Evolutionary conservation across 495 filamentous ascomycete genomes (phyloP).

Genomic region (Penicillium bialowiezense): DNA sequence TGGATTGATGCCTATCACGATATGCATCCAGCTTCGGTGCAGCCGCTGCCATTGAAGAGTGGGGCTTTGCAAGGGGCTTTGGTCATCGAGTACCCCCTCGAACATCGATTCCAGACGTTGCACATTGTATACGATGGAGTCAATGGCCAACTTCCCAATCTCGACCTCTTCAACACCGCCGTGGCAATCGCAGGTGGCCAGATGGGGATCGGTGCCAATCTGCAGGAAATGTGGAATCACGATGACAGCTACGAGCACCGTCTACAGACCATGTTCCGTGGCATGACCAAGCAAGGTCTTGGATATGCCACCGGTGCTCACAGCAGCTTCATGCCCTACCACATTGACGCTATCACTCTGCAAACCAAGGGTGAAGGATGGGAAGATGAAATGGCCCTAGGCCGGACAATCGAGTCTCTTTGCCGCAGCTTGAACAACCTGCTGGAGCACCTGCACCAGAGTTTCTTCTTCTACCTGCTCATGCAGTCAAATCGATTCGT

Average conservation of each 20-base stretch:
- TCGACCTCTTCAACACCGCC: slow-evolving; percentile 95
- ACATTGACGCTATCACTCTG: slow-evolving; percentile 93
- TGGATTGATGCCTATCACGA: slow-evolving; percentile 99
- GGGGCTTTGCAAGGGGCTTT: slow-evolving; percentile 90
- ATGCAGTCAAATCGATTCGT: slow-evolving; percentile 90
- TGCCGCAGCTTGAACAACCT: slow-evolving; percentile 94
- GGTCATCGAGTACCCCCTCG: slow-evolving; percentile 88
- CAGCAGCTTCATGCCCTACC: slow-evolving; percentile 94
- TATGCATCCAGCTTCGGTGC: slow-evolving; percentile 66
- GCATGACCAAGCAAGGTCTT: slow-evolving; percentile 88
- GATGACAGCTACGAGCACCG: slow-evolving; percentile 77
- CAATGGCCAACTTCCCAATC: slow-evolving; percentile 91
- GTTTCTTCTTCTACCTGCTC: slow-evolving; percentile 97
- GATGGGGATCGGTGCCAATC: slow-evolving; percentile 77
- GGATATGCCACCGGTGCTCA: slow-evolving; percentile 90
- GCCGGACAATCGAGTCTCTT: slow-evolving; percentile 81
- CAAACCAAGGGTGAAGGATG: slow-evolving; percentile 86
- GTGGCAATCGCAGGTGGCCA: slow-evolving; percentile 82
- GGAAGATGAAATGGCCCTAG: slow-evolving; percentile 96
- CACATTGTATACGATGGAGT: slow-evolving; percentile 95
- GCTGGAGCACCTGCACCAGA: slow-evolving; percentile 95
- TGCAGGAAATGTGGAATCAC: slow-evolving; percentile 89
- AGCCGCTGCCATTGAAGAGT: slow-evolving; percentile 83
- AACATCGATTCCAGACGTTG: slow-evolving; percentile 75
- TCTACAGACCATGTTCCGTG: slow-evolving; percentile 83